Evolutionary conservation across 345 rosid species (phyloP).

Genomic region (Eucalyptus decipiens): DNA sequence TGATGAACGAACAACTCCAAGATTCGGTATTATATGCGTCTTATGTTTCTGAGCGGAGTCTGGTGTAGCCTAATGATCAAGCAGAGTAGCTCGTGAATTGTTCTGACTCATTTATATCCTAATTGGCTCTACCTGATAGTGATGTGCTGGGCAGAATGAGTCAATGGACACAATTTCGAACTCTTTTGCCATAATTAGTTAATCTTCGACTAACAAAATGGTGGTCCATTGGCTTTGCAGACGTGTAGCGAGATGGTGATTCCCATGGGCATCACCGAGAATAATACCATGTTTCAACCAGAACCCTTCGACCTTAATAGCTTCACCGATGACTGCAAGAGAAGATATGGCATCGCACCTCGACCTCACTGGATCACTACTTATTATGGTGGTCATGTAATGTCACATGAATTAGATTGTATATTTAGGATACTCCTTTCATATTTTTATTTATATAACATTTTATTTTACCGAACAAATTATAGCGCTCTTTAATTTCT

Average conservation of each 20-base stretch:
- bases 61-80: not conserved
- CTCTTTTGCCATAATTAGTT: not conserved
- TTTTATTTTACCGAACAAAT: not conserved
- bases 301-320: not conserved
- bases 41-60: not conserved
- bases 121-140: not conserved
- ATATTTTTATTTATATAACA: not conserved
- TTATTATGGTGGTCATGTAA: not conserved
- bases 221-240: not conserved
- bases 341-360: not conserved
- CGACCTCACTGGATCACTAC: not conserved
- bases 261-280: fast-evolving
- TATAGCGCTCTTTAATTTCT: not conserved
- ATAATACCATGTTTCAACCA: not conserved
- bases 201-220: not conserved
- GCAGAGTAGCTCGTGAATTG: not conserved
- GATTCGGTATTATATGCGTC: not conserved
- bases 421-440: not conserved
- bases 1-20: not conserved
- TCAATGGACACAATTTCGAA: not conserved
- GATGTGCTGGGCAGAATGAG: not conserved
- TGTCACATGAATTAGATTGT: not conserved
- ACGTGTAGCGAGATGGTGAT: not conserved
- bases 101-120: not conserved
- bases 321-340: not conserved